phyloP scores from a whole-genome alignment of 306 rosid genomes.

The Malus sylvestris region DNA sequence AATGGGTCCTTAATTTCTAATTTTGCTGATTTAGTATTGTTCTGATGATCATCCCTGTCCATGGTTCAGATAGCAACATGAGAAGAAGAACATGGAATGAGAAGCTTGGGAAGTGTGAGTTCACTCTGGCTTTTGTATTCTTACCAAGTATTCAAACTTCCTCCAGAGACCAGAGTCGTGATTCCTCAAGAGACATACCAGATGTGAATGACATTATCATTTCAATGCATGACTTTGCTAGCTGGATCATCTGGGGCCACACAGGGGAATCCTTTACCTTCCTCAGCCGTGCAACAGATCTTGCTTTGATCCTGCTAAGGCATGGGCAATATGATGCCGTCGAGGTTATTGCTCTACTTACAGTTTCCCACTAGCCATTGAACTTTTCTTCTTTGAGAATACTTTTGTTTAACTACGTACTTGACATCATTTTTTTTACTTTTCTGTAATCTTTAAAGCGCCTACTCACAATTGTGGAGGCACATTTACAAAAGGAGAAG shows the following conservation, averaged over 20 bases:
- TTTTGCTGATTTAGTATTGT: neutral
- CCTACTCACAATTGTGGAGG: slow-evolving; percentile 64
- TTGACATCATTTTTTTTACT: neutral
- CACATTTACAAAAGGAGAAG: slow-evolving; percentile 72
- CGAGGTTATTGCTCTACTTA: slow-evolving; percentile 48
- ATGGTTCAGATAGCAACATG: slow-evolving; percentile 44
- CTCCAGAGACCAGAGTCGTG: slow-evolving; percentile 26
- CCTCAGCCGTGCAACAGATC: slow-evolving; percentile 69
- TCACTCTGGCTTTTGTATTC: slow-evolving; percentile 72
- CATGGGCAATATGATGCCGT: slow-evolving; percentile 78
- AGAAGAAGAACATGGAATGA: slow-evolving; percentile 62
- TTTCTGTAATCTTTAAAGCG: slow-evolving; percentile 37
- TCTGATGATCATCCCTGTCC: slow-evolving; percentile 13
- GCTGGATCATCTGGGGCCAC: slow-evolving; percentile 79
- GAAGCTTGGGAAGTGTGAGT: slow-evolving; percentile 70
- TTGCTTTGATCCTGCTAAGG: slow-evolving; percentile 71
- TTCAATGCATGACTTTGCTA: slow-evolving; percentile 54
- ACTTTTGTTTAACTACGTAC: neutral
- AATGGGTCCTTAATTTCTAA: neutral
- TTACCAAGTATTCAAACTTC: slow-evolving; percentile 48
- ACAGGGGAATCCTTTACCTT: slow-evolving; percentile 54
- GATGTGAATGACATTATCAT: slow-evolving; percentile 32
- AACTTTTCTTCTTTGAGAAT: neutral
- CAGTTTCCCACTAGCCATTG: neutral
- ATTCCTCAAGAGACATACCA: slow-evolving; percentile 42